These are phyloP conservation scores for Amniculicola lignicola DNA, from an alignment of 495 filamentous ascomycete genomes.

Conservation along the genomic window DNA sequence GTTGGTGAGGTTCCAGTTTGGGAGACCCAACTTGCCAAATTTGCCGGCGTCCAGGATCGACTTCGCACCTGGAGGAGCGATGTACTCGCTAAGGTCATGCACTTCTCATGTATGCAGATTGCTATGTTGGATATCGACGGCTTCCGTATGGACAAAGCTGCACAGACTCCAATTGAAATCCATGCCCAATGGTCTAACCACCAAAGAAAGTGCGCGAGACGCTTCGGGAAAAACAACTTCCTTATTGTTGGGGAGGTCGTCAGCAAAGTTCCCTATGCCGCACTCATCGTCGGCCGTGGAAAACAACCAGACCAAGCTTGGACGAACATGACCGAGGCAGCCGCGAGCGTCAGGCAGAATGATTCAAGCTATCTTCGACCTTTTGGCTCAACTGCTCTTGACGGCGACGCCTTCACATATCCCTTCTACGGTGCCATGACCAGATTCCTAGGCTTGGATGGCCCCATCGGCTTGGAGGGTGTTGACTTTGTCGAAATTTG, in stretches of 20 bases:
- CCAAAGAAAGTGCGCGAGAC: constrained; percentile 16
- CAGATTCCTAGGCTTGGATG: constrained; percentile 64
- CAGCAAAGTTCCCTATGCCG: constrained; percentile 48
- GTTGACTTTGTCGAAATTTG: constrained; percentile 62
- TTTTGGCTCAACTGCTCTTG: constrained; percentile 55
- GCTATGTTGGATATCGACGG: constrained; percentile 34
- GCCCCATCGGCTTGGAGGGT: constrained; percentile 58
- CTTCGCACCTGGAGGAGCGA: constrained; percentile 66
- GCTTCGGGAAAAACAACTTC: constrained; percentile 34
- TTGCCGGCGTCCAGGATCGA: constrained; percentile 72
- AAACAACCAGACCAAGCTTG: constrained; percentile 54
- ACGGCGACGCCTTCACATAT: constrained; percentile 68
- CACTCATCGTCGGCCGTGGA: constrained; percentile 66
- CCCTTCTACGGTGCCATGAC: constrained; percentile 67
- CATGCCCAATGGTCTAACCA: constrained; percentile 29
- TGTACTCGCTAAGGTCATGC: constrained; percentile 57
- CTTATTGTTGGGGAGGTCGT: constrained; percentile 33
- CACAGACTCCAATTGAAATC: constrained; percentile 25
- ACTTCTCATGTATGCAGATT: constrained; percentile 52
- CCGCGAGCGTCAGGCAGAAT: constrained; percentile 42
- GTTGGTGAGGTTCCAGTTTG: constrained; percentile 42
- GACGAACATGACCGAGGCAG: constrained; percentile 48
- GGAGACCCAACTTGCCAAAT: constrained; percentile 67
- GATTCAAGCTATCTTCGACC: constrained; percentile 58
- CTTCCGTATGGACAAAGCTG: constrained; percentile 35